Percentiles rank a stretch among this genome's conserved stretches.
Conservation (phyloP, 805 yeast species). For the Lipomyces kockii region DNA sequence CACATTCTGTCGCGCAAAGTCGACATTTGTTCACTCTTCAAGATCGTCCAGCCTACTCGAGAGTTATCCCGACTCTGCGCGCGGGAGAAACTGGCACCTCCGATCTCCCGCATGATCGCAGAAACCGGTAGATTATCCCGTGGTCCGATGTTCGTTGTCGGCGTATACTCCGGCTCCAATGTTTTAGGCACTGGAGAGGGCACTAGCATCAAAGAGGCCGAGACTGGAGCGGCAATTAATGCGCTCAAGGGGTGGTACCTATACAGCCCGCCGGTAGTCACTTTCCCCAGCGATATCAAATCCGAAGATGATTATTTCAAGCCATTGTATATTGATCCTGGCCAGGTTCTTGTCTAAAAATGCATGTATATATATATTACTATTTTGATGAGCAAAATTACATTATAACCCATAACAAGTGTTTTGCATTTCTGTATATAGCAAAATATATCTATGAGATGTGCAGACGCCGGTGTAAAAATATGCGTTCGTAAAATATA, state of each 20-base stretch:
- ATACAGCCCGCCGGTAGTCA: constrained; percentile 74
- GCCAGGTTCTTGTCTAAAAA: constrained; percentile 44
- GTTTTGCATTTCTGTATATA: constrained; percentile 1
- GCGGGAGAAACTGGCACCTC: constrained; percentile 72
- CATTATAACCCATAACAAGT: neutral
- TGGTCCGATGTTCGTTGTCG: constrained; percentile 87
- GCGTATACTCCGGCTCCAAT: constrained; percentile 81
- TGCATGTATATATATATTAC: constrained; percentile 1
- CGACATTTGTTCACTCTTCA: constrained; percentile 73
- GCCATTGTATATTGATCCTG: constrained; percentile 42
- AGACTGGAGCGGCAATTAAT: constrained; percentile 87
- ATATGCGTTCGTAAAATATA: neutral
- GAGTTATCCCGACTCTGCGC: constrained; percentile 78
- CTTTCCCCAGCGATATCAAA: constrained; percentile 62
- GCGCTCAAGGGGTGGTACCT: constrained; percentile 91
- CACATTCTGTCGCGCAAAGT: constrained; percentile 84
- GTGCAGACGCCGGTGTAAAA: neutral
- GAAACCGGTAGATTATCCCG: constrained; percentile 90
- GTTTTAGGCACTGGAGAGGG: constrained; percentile 96
- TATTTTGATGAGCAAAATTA: neutral
- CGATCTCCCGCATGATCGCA: constrained; percentile 80
- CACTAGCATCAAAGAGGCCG: constrained; percentile 84
- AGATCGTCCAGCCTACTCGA: constrained; percentile 82
- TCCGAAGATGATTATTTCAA: constrained; percentile 25
- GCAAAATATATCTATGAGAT: neutral